phyloP scores from a whole-genome alignment of 768 basidiomycete genomes.

The Kwoniella sp. region DNA sequence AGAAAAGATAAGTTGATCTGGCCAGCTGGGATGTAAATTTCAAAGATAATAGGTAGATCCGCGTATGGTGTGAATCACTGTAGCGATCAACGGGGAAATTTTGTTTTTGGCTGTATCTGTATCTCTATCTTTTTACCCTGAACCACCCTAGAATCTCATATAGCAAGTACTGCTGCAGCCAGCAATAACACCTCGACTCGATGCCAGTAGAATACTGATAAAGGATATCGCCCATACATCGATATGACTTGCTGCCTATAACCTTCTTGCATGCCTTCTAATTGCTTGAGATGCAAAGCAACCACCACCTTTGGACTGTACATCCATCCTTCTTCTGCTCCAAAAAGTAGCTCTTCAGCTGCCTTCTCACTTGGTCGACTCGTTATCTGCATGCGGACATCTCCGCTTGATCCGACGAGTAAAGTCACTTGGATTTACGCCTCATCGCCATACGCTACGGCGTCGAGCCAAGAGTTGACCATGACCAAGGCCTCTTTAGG shows the following conservation, averaged over 20 bases:
- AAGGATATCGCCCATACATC: no score
- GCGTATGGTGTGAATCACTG: neutral
- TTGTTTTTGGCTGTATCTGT: slow-evolving; percentile 2
- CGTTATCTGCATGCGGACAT: neutral
- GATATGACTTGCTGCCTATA: no score
- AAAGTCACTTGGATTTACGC: neutral
- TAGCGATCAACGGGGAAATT: slow-evolving; percentile 4
- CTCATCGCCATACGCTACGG: slow-evolving; percentile 26
- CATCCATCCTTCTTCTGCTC: no score
- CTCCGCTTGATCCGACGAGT: no score
- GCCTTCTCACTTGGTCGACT: neutral
- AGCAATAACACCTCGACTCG: no score
- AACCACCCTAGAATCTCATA: no score
- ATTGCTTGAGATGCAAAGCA: no score
- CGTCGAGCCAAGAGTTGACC: slow-evolving; percentile 68
- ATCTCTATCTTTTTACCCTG: neutral
- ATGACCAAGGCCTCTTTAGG: slow-evolving; percentile 67
- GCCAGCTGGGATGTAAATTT: neutral
- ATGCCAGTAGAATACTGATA: no score
- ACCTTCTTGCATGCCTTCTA: no score
- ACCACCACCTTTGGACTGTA: no score
- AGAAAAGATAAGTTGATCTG: neutral
- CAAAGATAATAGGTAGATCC: neutral
- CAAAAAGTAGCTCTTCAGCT: no score
- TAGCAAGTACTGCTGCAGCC: no score